Percentiles rank a stretch among this genome's conserved stretches.
These are phyloP conservation scores for Oryza rufipogon DNA, from an alignment of 176 grass and related monocot species.

Conservation along the genomic window DNA sequence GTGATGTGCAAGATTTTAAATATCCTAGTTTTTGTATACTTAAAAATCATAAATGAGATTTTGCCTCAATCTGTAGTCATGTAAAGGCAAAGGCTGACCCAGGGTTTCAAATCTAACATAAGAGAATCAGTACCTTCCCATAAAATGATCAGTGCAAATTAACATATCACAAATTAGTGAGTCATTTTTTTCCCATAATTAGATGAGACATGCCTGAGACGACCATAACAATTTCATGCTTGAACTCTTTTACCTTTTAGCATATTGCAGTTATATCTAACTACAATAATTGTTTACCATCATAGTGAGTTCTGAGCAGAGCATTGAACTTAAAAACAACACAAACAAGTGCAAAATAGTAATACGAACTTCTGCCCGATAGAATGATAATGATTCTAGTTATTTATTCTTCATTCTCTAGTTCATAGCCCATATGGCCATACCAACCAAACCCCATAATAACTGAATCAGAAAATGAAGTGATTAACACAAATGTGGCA, in stretches of 20 bases:
- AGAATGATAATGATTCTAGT: not conserved
- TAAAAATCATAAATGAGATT: too few relatives aligned
- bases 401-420: not conserved
- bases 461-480: not conserved
- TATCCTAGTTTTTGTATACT: too few relatives aligned
- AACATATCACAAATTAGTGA: not conserved
- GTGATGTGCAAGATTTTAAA: not conserved
- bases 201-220: not conserved
- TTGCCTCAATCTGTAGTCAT: too few relatives aligned
- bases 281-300: not conserved
- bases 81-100: too few relatives aligned
- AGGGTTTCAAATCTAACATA: not conserved
- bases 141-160: not conserved
- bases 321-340: not conserved
- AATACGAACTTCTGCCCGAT: not conserved
- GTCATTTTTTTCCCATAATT: too few relatives aligned
- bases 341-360: not conserved
- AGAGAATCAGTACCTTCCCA: not conserved
- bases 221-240: not conserved
- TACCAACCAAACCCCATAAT: not conserved
- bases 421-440: not conserved
- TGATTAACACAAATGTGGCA: not conserved
- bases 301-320: not conserved
- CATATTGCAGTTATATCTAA: not conserved
- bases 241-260: not conserved